These are phyloP conservation scores for Geranium incanum DNA, from an alignment of 441 rosid genomes.

Conservation along the genomic window DNA sequence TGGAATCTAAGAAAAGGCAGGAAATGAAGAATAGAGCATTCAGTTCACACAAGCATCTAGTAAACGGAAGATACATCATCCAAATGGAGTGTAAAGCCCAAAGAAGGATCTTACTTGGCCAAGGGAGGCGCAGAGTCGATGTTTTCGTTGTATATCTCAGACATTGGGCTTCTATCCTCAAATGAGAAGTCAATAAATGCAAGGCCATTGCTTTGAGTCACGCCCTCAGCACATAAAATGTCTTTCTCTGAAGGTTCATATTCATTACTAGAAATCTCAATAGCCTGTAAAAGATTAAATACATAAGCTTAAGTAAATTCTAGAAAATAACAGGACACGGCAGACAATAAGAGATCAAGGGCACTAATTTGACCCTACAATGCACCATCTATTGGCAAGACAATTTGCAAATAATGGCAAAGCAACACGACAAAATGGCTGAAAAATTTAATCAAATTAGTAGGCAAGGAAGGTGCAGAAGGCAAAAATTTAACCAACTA, in stretches of 20 bases:
- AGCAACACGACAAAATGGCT: too few relatives aligned
- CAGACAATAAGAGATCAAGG: neutral
- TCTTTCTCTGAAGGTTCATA: slow-evolving; percentile 91
- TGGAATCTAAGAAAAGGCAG: slow-evolving; percentile 50
- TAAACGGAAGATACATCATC: neutral
- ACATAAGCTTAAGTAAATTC: neutral
- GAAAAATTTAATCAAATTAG: too few relatives aligned
- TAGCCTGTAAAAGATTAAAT: slow-evolving; percentile 53
- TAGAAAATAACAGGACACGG: neutral
- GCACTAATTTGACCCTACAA: neutral
- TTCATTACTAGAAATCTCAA: slow-evolving; percentile 94
- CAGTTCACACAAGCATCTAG: neutral
- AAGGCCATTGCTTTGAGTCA: slow-evolving; percentile 87
- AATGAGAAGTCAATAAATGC: slow-evolving; percentile 93
- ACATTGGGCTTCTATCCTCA: slow-evolving; percentile 83
- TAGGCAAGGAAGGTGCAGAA: too few relatives aligned
- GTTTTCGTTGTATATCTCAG: slow-evolving; percentile 70
- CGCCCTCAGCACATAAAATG: slow-evolving; percentile 90
- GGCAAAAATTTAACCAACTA: too few relatives aligned
- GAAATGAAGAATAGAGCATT: neutral
- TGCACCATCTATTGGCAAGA: neutral
- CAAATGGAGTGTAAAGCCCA: neutral
- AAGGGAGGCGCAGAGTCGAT: slow-evolving; percentile 50
- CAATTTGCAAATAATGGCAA: too few relatives aligned
- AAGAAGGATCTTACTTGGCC: slow-evolving; percentile 42